phyloP scores from a whole-genome alignment of 139 green algal species.

The Chlamydomonas eustigma region DNA sequence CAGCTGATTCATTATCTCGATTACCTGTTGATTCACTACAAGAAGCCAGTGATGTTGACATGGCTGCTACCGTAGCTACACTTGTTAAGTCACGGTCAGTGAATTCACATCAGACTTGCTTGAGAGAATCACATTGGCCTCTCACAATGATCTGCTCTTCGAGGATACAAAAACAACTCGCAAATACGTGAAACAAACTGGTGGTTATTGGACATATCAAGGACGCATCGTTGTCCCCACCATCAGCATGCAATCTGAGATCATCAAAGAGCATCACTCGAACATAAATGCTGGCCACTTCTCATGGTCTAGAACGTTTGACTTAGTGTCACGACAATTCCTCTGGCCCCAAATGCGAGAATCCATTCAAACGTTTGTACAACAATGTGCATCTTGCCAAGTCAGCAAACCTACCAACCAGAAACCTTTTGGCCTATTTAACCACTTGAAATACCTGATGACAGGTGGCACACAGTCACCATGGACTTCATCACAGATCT shows the following conservation, averaged over 20 bases:
- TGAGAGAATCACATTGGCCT: no score
- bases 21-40: no score
- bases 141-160: background rate
- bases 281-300: conserved; percentile 1
- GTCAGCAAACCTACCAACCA: conserved; percentile 22
- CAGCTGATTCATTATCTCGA: conserved; percentile 29
- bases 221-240: background rate
- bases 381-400: conserved; percentile 35
- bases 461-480: conserved; percentile 41
- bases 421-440: conserved; percentile 31
- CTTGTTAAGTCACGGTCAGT: no score
- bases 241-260: background rate
- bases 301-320: background rate
- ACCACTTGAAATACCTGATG: conserved; percentile 36
- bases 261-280: background rate
- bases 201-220: background rate
- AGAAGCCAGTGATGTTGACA: background rate
- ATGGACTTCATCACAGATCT: conserved; percentile 60
- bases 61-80: background rate
- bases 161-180: background rate
- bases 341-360: conserved; percentile 28
- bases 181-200: background rate
- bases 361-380: conserved; percentile 24
- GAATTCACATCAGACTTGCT: no score
- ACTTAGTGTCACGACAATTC: background rate